Conservation (phyloP, 2,329 filamentous ascomycete species). For the Alternaria brassicicola region DNA sequence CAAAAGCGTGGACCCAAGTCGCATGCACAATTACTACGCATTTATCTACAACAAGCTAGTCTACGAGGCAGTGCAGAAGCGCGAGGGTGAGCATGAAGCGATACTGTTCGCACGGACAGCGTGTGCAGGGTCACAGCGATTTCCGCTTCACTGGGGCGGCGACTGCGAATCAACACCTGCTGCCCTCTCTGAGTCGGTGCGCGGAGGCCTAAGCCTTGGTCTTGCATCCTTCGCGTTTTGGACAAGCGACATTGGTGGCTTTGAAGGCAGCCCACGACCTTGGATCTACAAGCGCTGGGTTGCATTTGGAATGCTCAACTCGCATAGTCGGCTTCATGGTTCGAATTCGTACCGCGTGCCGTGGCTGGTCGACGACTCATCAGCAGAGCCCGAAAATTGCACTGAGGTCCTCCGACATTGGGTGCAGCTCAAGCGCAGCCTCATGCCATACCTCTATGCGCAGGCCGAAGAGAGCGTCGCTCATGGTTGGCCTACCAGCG, state of each 20-base stretch:
- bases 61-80: slow-evolving; percentile 67
- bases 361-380: slow-evolving; percentile 72
- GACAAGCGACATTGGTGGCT: slow-evolving; percentile 74
- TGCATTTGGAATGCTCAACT: slow-evolving; percentile 73
- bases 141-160: slow-evolving; percentile 71
- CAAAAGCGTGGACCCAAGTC: slow-evolving; percentile 61
- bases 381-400: slow-evolving; percentile 54
- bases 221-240: slow-evolving; percentile 71
- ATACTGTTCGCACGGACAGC: slow-evolving; percentile 72
- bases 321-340: slow-evolving; percentile 73
- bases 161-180: slow-evolving; percentile 77
- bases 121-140: slow-evolving; percentile 70
- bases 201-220: slow-evolving; percentile 68
- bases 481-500: slow-evolving; percentile 63
- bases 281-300: slow-evolving; percentile 81
- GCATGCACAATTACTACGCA: slow-evolving; percentile 81
- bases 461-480: slow-evolving; percentile 59
- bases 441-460: slow-evolving; percentile 65
- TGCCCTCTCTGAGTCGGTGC: slow-evolving; percentile 73
- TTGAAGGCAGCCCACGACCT: slow-evolving; percentile 70
- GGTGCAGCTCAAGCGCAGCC: slow-evolving; percentile 59
- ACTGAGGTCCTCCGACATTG: slow-evolving; percentile 62
- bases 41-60: slow-evolving; percentile 74
- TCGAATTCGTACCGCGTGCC: slow-evolving; percentile 75
- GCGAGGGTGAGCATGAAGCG: slow-evolving; percentile 59